Evolutionary conservation across 164 flowering plant genomes (phyloP).

Genomic region (Chimonanthus salicifolius): DNA sequence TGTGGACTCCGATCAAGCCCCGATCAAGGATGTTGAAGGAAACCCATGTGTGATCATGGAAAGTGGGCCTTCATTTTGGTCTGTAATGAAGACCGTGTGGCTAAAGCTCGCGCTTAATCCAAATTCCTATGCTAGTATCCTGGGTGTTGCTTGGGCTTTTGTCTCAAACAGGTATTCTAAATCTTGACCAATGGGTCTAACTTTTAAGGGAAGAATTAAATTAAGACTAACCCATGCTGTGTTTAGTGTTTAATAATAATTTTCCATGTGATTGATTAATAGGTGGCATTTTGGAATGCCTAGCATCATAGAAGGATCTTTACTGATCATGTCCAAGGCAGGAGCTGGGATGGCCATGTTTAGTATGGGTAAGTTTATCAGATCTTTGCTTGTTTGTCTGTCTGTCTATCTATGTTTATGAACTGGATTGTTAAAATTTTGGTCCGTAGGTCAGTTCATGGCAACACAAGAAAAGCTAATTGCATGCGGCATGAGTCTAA

Average conservation of each 20-base stretch:
- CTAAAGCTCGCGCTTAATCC: no score
- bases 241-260: background rate
- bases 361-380: slow-evolving; percentile 50
- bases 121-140: slow-evolving; percentile 36
- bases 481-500: slow-evolving; percentile 49
- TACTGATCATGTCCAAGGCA: slow-evolving; percentile 60
- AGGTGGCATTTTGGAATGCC: slow-evolving; percentile 68
- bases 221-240: background rate
- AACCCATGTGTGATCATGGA: slow-evolving; percentile 2
- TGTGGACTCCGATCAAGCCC: slow-evolving; percentile 16
- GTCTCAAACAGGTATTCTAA: slow-evolving; percentile 44
- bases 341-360: slow-evolving; percentile 80
- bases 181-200: no score
- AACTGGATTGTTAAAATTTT: background rate
- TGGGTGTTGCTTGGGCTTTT: slow-evolving; percentile 62
- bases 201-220: no score
- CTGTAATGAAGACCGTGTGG: no score
- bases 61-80: slow-evolving; percentile 22
- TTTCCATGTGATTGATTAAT: background rate
- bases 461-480: slow-evolving; percentile 57
- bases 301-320: slow-evolving; percentile 52
- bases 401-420: no score
- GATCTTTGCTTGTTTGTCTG: no score
- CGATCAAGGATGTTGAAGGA: slow-evolving; percentile 25
- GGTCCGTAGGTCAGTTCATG: slow-evolving; percentile 54